phyloP scores from a whole-genome alignment of 2,329 filamentous ascomycete genomes.

The Microdochium trichocladiopsis region DNA sequence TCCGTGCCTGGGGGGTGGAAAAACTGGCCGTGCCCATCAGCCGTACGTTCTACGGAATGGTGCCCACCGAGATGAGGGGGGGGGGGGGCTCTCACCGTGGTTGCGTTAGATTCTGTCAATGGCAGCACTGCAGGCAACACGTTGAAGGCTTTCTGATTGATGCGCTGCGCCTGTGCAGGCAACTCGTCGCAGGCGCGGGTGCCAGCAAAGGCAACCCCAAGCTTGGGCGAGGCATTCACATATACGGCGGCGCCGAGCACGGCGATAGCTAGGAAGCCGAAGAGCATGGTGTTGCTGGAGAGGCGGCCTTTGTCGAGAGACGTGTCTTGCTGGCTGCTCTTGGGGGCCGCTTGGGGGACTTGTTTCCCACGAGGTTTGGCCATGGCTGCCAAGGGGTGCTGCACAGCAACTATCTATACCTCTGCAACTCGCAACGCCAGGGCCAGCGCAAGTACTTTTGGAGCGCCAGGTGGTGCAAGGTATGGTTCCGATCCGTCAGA shows the following conservation, averaged over 20 bases:
- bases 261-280: slow-evolving; percentile 7
- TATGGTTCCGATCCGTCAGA: too few relatives aligned
- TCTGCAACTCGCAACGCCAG: too few relatives aligned
- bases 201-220: neutral
- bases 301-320: neutral
- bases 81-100: slow-evolving; percentile 19
- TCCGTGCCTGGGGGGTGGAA: slow-evolving; percentile 29
- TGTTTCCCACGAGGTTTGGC: too few relatives aligned
- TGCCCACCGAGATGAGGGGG: neutral
- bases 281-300: slow-evolving; percentile 10
- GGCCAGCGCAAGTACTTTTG: too few relatives aligned
- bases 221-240: slow-evolving; percentile 1
- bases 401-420: too few relatives aligned
- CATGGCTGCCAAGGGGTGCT: too few relatives aligned
- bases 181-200: slow-evolving; percentile 6
- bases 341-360: neutral
- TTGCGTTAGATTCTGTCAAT: slow-evolving; percentile 25
- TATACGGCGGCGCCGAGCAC: slow-evolving; percentile 10
- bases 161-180: slow-evolving; percentile 30
- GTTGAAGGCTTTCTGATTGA: slow-evolving; percentile 36
- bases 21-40: slow-evolving; percentile 7
- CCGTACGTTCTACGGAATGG: neutral
- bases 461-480: too few relatives aligned
- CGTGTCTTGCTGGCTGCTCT: neutral
- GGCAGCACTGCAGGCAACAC: slow-evolving; percentile 29